These are phyloP conservation scores for Apostasia shenzhenica DNA, from an alignment of 106 monocot species.

Conservation along the genomic window DNA sequence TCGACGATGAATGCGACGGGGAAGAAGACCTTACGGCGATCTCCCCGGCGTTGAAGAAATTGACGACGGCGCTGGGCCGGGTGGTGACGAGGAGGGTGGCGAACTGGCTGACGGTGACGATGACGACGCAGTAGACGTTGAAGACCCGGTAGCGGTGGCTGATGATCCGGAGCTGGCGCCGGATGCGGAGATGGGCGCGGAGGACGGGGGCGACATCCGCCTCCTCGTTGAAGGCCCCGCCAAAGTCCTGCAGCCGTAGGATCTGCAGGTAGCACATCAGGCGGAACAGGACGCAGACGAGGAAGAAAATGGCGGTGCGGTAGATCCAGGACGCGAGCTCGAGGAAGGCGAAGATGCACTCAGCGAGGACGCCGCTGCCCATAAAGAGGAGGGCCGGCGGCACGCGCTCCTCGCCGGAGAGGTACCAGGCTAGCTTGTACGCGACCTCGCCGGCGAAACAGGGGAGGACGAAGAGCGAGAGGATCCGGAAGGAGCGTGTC, in stretches of 20 bases:
- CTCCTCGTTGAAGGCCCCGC: slow-evolving; percentile 29
- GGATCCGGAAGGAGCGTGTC: slow-evolving; percentile 45
- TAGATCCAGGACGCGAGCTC: slow-evolving; percentile 79
- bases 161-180: slow-evolving; percentile 54
- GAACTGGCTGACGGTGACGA: slow-evolving; percentile 74
- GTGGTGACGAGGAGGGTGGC: slow-evolving; percentile 59
- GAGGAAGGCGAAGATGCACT: slow-evolving; percentile 27
- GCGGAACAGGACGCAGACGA: slow-evolving; percentile 77
- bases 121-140: slow-evolving; percentile 42
- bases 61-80: slow-evolving; percentile 43
- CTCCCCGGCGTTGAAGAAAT: slow-evolving; percentile 63
- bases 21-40: slow-evolving; percentile 44
- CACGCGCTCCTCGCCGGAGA: slow-evolving; percentile 17
- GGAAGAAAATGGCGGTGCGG: slow-evolving; percentile 62
- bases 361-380: slow-evolving; percentile 17
- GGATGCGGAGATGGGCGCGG: slow-evolving; percentile 47
- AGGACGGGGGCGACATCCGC: slow-evolving; percentile 52
- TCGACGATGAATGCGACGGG: background rate
- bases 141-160: slow-evolving; percentile 77
- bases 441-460: slow-evolving; percentile 44
- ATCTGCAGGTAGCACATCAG: slow-evolving; percentile 79
- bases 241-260: slow-evolving; percentile 71
- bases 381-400: slow-evolving; percentile 20
- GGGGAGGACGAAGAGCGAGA: slow-evolving; percentile 60
- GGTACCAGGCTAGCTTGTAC: slow-evolving; percentile 76